Evolutionary conservation across 495 filamentous ascomycete species (phyloP).

Genomic region (Xylaria longipes): DNA sequence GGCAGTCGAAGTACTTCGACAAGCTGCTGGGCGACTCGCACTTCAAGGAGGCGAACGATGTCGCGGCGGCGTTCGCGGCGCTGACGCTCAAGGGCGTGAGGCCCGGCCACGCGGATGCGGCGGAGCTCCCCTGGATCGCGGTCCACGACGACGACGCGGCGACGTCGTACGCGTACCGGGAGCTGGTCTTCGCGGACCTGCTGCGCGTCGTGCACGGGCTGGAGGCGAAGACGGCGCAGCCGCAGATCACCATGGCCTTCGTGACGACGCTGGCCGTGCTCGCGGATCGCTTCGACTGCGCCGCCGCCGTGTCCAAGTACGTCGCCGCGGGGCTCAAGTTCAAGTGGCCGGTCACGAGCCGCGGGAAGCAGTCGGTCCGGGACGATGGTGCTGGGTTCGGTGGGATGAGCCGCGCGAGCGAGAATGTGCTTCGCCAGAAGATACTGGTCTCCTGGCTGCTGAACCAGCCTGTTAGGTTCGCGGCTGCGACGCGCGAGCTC

Average conservation of each 20-base stretch:
- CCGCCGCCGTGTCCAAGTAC: slow-evolving; percentile 53
- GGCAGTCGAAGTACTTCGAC: slow-evolving; percentile 65
- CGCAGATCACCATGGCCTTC: slow-evolving; percentile 54
- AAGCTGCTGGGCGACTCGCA: slow-evolving; percentile 57
- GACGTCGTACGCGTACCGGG: slow-evolving; percentile 55
- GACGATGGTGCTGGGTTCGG: slow-evolving; percentile 43
- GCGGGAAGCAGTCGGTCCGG: slow-evolving; percentile 36
- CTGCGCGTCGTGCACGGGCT: slow-evolving; percentile 62
- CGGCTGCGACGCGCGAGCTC: slow-evolving; percentile 62
- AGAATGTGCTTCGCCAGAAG: slow-evolving; percentile 68
- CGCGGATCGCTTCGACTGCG: slow-evolving; percentile 68
- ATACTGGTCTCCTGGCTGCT: slow-evolving; percentile 66
- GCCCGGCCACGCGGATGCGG: slow-evolving; percentile 52
- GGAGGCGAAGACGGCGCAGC: slow-evolving; percentile 41
- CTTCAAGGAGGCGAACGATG: slow-evolving; percentile 58
- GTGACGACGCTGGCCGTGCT: slow-evolving; percentile 69
- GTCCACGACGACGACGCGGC: slow-evolving; percentile 67
- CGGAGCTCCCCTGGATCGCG: slow-evolving; percentile 58
- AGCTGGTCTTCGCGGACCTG: slow-evolving; percentile 61
- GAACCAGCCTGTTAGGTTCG: slow-evolving; percentile 59
- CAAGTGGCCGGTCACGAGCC: slow-evolving; percentile 54
- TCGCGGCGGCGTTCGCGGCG: slow-evolving; percentile 50
- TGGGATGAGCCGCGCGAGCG: slow-evolving; percentile 43
- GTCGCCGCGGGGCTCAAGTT: slow-evolving; percentile 46
- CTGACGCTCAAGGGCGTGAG: slow-evolving; percentile 49